These are phyloP conservation scores for Whalleya microplaca DNA, from an alignment of 2,329 filamentous ascomycete species.

Conservation along the genomic window DNA sequence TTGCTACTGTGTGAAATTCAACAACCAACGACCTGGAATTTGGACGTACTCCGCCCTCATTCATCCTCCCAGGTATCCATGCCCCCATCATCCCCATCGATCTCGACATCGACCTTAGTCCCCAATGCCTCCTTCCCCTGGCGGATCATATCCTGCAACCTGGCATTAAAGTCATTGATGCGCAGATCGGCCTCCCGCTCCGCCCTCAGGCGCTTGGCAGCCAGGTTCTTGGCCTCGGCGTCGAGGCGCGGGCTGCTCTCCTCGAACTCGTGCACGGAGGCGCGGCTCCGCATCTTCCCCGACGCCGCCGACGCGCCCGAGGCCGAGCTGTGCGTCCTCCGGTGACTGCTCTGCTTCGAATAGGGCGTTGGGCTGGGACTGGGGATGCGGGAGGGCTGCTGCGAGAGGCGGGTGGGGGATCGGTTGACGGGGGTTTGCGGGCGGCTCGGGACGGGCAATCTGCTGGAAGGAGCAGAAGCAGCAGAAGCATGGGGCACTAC, in stretches of 20 bases:
- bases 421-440: slow-evolving; percentile 32
- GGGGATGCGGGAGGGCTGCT: slow-evolving; percentile 33
- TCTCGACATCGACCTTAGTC: slow-evolving; percentile 68
- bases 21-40: no score
- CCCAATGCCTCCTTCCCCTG: slow-evolving; percentile 87
- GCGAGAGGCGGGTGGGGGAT: slow-evolving; percentile 23
- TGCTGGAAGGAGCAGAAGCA: no score
- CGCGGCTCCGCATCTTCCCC: slow-evolving; percentile 20
- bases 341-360: slow-evolving; percentile 38
- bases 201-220: slow-evolving; percentile 71
- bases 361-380: slow-evolving; percentile 35
- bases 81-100: slow-evolving; percentile 36
- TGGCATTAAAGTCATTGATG: slow-evolving; percentile 77
- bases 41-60: no score
- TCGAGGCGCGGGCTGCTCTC: slow-evolving; percentile 56
- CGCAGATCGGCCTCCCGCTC: slow-evolving; percentile 80
- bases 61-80: slow-evolving; percentile 2
- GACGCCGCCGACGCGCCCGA: slow-evolving; percentile 45
- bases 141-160: slow-evolving; percentile 83
- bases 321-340: slow-evolving; percentile 50
- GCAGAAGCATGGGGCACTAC: slow-evolving; percentile 37
- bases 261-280: slow-evolving; percentile 30
- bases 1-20: no score
- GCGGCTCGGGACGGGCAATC: slow-evolving; percentile 46
- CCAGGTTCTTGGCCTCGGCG: slow-evolving; percentile 73